Evolutionary conservation across 2,329 filamentous ascomycete genomes (phyloP), one percentile per base, ranked within the genome.

Genomic region (Botrytis porri): DNA sequence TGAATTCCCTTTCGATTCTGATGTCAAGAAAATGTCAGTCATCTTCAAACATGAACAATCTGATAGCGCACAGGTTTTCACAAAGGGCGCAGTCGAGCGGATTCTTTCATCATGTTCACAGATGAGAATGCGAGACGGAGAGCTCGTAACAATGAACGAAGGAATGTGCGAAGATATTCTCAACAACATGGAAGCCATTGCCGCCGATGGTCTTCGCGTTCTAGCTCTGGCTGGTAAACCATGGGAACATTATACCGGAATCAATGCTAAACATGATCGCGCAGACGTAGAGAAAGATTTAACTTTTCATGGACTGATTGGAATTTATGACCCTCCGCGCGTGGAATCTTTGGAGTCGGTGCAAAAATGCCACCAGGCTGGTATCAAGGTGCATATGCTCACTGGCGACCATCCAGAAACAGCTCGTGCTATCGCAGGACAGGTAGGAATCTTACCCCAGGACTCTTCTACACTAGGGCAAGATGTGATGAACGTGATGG

Each of bases 381-480:
- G 91, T 1, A 91, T 94, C 71, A 85, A 89, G 14, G 88, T 94
- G 39, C 90, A 92, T 80, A 95, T 95, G 92, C 86, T 97, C 16
- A 96, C 93, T 35, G 93, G 93, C 73, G 93, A 96, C 78, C 92
- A 95, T 79, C 90, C 90, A 1, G 89, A 91, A 72, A 96, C 93
- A 1, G 93, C 93, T 41, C 88, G 88, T 77, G 92, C 93, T 29
- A 95, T 96, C 77, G 93, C 93, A 16, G 86, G 87, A 74, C 90
- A 96, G 81, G 91, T 95, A 32, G 92, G 92, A 67, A 95, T 96
- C 76, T 88, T 95, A 73, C 90, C 90, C 1, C 83, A 85, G 71
- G 88, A 92, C 77, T 85, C 90, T 75, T 83, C 87, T 69, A 82
- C 86, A 20, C 81, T 94, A 9, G 85, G 90, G 5, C 86, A 88